Evolutionary conservation across 106 monocot genomes (phyloP), one percentile per base, ranked within the genome.

Genomic region (Xerophyta viscosa): DNA sequence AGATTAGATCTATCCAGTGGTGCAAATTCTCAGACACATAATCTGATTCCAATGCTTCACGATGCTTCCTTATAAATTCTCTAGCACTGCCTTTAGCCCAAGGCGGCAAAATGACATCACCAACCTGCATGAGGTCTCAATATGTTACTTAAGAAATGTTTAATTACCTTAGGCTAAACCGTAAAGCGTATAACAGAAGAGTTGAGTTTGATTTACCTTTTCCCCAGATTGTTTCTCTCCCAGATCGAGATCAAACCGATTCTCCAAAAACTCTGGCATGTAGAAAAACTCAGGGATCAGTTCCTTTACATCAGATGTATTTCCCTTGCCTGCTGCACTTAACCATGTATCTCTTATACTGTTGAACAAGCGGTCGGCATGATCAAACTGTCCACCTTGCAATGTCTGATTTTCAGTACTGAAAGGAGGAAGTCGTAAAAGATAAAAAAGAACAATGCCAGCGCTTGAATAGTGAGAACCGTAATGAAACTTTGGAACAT

Each of bases 381-480:
- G 98, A 49, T 98, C 98, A 72, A 98, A 98, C 44, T 89, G 82
- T 3, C 98, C 98, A 23, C 98, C 98, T 64, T 98, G 98, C 23
- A 98, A 57, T 66, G 79, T 98, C 41, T 98, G 85, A 37, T 98
- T 98, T 68, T 90, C 89, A 48, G 61, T 36, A 61, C 98, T 98
- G 29, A 90, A 90, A 7, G 98, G 90, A 24, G 98, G 98, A 46
- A 98, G 26, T 26, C 98, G 75, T 41, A 98, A 49, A 48, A 98
- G 90, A 68, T 98, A 98, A 63, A 98, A 98, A 56, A 96, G 79
- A 33, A 96, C 96, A 62, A 89, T 96, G 28, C 96, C 96, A 24
- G 96, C 96, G 76, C 89, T 89, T 25, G 96, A 96, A 71, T 96
- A 96, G 53, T 96, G 96, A 22, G 96, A 96, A 46, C 96, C 96